Conservation (phyloP, 2,329 filamentous ascomycete species). For the Penicillium sp. region DNA sequence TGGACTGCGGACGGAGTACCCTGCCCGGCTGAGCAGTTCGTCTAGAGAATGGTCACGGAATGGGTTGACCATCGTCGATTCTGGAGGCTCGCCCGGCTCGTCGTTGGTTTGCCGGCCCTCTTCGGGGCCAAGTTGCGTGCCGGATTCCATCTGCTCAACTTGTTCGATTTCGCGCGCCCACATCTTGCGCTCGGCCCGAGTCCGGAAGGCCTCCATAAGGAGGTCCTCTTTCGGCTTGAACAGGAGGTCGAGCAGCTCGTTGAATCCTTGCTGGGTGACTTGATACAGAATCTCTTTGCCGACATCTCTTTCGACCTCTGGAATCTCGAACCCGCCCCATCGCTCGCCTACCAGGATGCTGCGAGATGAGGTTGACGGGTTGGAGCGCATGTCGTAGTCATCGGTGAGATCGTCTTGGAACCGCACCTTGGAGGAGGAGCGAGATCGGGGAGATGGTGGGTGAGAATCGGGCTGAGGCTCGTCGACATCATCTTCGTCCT, state of each 20-base stretch:
- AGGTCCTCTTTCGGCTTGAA: constrained; percentile 75
- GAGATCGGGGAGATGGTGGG: constrained; percentile 49
- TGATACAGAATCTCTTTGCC: constrained; percentile 85
- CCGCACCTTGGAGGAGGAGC: constrained; percentile 69
- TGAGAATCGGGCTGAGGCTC: constrained; percentile 31
- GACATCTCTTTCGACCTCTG: constrained; percentile 69
- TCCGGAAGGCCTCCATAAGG: constrained; percentile 58
- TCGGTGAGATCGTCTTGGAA: constrained; percentile 59
- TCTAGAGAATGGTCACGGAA: too few relatives aligned
- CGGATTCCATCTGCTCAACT: constrained; percentile 21
- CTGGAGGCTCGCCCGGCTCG: too few relatives aligned
- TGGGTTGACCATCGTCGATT: too few relatives aligned
- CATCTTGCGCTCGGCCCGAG: constrained; percentile 52
- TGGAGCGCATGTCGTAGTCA: constrained; percentile 62
- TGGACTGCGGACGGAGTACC: too few relatives aligned
- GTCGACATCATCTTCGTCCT: constrained; percentile 46
- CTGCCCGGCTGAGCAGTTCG: too few relatives aligned
- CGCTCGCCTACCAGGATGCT: constrained; percentile 58
- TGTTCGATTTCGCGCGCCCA: constrained; percentile 40
- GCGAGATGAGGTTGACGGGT: constrained; percentile 62
- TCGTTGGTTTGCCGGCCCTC: too few relatives aligned
- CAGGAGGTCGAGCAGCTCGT: constrained; percentile 77
- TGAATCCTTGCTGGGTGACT: constrained; percentile 82
- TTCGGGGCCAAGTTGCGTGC: too few relatives aligned
- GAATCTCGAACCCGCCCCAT: constrained; percentile 70